A percentile compares a stretch with the other conserved stretches of the same genome.
Evolutionary conservation across 1,139 yeast species (phyloP).

Genomic region (Debaryomyces subglobosus): DNA sequence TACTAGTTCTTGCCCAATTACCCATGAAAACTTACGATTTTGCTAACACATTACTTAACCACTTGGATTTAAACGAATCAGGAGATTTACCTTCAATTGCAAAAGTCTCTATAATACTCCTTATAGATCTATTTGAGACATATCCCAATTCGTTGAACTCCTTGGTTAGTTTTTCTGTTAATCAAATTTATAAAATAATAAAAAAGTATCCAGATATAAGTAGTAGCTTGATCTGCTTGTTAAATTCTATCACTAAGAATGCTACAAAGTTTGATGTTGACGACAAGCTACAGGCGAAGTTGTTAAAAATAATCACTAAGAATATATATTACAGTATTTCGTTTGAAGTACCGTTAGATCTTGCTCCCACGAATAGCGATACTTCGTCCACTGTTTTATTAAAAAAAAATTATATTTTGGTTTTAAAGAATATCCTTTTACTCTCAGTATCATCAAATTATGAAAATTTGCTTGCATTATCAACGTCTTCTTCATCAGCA

Average conservation of each 20-base stretch:
- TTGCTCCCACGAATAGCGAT: constrained; percentile 19
- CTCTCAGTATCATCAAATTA: constrained; percentile 41
- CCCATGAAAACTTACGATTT: constrained; percentile 45
- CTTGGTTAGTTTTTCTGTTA: constrained; percentile 37
- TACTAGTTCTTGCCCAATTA: constrained; percentile 31
- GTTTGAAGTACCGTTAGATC: constrained; percentile 21
- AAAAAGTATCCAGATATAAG: constrained; percentile 37
- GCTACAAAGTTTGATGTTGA: constrained; percentile 45
- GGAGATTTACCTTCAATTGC: constrained; percentile 24
- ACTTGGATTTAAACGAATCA: constrained; percentile 24
- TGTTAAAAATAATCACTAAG: constrained; percentile 37
- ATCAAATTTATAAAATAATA: constrained; percentile 43
- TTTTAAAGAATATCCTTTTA: constrained; percentile 36
- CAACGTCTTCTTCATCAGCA: constrained; percentile 39
- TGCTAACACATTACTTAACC: constrained; percentile 39
- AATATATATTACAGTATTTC: constrained; percentile 24
- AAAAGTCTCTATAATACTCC: constrained; percentile 32
- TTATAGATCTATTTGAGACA: constrained; percentile 42
- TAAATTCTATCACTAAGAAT: constrained; percentile 37
- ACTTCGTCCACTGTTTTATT: constrained; percentile 26
- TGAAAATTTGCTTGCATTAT: constrained; percentile 38
- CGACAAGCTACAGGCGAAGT: constrained; percentile 43
- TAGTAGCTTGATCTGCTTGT: constrained; percentile 34
- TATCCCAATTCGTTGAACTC: constrained; percentile 44
- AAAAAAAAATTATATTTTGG: constrained; percentile 38